phyloP scores from a whole-genome alignment of 2,329 filamentous ascomycete genomes.

The Plenodomus biglobosus region DNA sequence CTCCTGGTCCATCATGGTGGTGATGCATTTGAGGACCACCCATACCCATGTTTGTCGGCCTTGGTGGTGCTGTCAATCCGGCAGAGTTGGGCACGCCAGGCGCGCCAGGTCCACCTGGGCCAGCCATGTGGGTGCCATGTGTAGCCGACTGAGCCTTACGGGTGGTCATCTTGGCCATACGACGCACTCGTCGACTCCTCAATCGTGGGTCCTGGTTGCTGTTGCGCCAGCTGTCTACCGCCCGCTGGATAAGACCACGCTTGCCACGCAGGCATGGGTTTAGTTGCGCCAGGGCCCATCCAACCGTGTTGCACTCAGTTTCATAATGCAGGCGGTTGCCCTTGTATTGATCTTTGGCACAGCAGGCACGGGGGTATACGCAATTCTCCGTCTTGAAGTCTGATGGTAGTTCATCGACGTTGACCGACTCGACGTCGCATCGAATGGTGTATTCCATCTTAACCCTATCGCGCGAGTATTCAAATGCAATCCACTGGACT shows the following conservation, averaged over 20 bases:
- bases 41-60: slow-evolving; percentile 70
- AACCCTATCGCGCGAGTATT: slow-evolving; percentile 93
- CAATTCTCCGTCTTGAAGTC: slow-evolving; percentile 99
- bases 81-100: slow-evolving; percentile 65
- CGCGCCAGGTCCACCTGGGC: slow-evolving; percentile 61
- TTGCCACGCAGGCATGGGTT: slow-evolving; percentile 91
- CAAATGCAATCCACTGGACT: slow-evolving; percentile 98
- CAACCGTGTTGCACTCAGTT: slow-evolving; percentile 98
- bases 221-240: slow-evolving; percentile 98
- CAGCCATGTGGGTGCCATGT: slow-evolving; percentile 66
- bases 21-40: slow-evolving; percentile 66
- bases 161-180: slow-evolving; percentile 94
- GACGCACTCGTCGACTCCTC: slow-evolving; percentile 84
- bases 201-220: slow-evolving; percentile 95
- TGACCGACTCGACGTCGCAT: slow-evolving; percentile 95
- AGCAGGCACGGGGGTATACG: slow-evolving; percentile 94
- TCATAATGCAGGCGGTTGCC: slow-evolving; percentile 96
- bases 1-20: slow-evolving; percentile 72
- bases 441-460: slow-evolving; percentile 99
- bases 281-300: slow-evolving; percentile 94
- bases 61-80: slow-evolving; percentile 59
- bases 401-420: slow-evolving; percentile 76
- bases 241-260: slow-evolving; percentile 91
- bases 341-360: slow-evolving; percentile 91
- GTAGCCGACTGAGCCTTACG: slow-evolving; percentile 69